Conservation (phyloP, 2,329 filamentous ascomycete genomes). For the Colletotrichum simmondsii region DNA sequence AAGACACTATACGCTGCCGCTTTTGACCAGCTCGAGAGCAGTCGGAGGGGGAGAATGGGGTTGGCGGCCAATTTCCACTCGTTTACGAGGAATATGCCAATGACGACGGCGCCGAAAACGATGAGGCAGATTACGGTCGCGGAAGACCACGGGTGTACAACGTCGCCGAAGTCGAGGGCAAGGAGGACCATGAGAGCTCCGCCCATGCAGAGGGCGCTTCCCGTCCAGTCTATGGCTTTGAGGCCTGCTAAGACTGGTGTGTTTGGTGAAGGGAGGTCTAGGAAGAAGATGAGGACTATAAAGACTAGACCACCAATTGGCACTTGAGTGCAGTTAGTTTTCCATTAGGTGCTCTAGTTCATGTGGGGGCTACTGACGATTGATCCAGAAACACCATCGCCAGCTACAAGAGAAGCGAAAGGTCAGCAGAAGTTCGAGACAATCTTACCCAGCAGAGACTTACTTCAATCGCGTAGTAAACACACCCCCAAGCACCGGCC, state of each 20-base stretch:
- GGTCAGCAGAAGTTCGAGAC: slow-evolving; percentile 57
- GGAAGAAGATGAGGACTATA: slow-evolving; percentile 44
- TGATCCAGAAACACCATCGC: slow-evolving; percentile 58
- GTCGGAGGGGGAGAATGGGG: slow-evolving; percentile 52
- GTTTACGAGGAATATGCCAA: slow-evolving; percentile 49
- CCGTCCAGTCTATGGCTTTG: slow-evolving; percentile 63
- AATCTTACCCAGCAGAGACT: slow-evolving; percentile 46
- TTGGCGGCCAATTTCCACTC: slow-evolving; percentile 42
- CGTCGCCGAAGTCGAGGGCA: slow-evolving; percentile 57
- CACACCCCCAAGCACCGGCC: slow-evolving; percentile 55
- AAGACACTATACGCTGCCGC: slow-evolving; percentile 76
- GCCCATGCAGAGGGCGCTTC: slow-evolving; percentile 51
- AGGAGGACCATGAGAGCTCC: slow-evolving; percentile 48
- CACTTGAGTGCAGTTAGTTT: slow-evolving; percentile 30
- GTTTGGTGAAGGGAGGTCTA: slow-evolving; percentile 75
- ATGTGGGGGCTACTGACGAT: slow-evolving; percentile 27
- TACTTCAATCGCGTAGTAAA: slow-evolving; percentile 56
- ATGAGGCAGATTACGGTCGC: slow-evolving; percentile 58
- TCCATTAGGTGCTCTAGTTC: background rate
- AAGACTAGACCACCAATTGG: slow-evolving; percentile 44
- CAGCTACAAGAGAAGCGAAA: slow-evolving; percentile 50
- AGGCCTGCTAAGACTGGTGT: slow-evolving; percentile 72
- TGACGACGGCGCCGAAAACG: slow-evolving; percentile 59
- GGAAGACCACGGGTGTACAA: slow-evolving; percentile 79
- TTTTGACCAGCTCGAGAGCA: slow-evolving; percentile 57